Evolutionary conservation across 345 rosid genomes (phyloP).

Genomic region (Kernera saxatilis): DNA sequence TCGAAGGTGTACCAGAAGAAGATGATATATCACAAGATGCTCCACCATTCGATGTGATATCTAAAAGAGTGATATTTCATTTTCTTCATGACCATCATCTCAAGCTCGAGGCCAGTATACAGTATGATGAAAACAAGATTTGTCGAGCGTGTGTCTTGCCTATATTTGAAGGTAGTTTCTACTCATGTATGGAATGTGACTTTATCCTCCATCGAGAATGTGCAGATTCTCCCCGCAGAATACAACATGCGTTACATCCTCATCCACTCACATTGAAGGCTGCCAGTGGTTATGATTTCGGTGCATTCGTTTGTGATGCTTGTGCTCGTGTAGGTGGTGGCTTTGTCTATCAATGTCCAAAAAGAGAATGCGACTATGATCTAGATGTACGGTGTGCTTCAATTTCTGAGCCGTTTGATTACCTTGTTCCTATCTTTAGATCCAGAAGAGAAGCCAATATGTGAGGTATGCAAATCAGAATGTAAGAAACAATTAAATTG

Average conservation of each 20-base stretch:
- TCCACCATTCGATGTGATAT: background rate
- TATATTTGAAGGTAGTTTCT: background rate
- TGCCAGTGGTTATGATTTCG: background rate
- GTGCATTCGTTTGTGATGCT: background rate
- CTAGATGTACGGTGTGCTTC: background rate
- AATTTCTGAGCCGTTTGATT: background rate
- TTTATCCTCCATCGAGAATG: background rate
- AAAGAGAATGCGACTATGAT: background rate
- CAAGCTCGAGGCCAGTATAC: background rate
- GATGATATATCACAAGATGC: background rate
- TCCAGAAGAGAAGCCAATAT: background rate
- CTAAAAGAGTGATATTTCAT: background rate
- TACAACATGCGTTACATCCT: background rate
- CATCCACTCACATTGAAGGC: background rate
- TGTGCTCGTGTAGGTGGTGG: background rate
- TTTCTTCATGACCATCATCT: background rate
- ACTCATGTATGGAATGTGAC: background rate
- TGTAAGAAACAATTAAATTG: background rate
- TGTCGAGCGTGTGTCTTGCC: background rate
- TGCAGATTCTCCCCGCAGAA: background rate
- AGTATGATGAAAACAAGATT: background rate
- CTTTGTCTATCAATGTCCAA: background rate
- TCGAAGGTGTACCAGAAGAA: background rate
- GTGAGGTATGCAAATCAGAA: background rate
- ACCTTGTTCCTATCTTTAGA: background rate